Base-by-base conservation (phyloP, 1,284 basidiomycete species). In the Xanthoconium separans region DNA sequence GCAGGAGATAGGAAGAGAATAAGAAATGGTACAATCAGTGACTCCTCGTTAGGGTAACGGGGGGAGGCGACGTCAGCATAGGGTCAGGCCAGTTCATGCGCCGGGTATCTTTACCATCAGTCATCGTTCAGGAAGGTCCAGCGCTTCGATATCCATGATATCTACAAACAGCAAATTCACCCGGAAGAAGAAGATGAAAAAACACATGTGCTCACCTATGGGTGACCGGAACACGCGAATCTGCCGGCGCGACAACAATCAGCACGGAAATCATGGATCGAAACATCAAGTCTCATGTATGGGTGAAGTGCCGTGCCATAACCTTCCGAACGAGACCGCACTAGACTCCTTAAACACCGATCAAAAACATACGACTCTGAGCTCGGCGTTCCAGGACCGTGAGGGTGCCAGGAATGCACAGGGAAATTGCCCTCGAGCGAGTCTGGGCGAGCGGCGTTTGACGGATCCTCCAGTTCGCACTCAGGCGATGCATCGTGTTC, bases 271-370 rank as follows among this genome's bases (percentile, higher is more conserved):
- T 46, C 42, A 50, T n/a, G 1, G 8, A 44, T 6, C 11, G 18
- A 31, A 39, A 39, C 20, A n/a, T 39, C 5, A 20, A 20, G 36
- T n/a, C 66, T 62, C 54, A 69, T 69, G 56, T 69, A 70, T n/a
- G 67, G 67, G 50, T 69, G 64, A 16, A 72, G 47, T 1, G 60
- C 42, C 36, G 57, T 52, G 6, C 37, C 51, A 42, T 66, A 56
- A 8, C 70, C 69, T 20, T 69, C 67, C 2, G 68, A 69, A 24
- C 64, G 67, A 18, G 70, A 58, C 39, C 68, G 58, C n/a, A 72
- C 63, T 2, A 70, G 56, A 42, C 57, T 48, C 51, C 70, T 54
- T n/a, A 63, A 68, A 24, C 50, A 64, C 18, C 47, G 57, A 31
- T 69, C 69, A 29, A 70, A 71, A 33, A 69, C 44, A n/a, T 64